Base-by-base conservation (phyloP, 352 stramenopile genomes). In the Phytophthora litchii region DNA sequence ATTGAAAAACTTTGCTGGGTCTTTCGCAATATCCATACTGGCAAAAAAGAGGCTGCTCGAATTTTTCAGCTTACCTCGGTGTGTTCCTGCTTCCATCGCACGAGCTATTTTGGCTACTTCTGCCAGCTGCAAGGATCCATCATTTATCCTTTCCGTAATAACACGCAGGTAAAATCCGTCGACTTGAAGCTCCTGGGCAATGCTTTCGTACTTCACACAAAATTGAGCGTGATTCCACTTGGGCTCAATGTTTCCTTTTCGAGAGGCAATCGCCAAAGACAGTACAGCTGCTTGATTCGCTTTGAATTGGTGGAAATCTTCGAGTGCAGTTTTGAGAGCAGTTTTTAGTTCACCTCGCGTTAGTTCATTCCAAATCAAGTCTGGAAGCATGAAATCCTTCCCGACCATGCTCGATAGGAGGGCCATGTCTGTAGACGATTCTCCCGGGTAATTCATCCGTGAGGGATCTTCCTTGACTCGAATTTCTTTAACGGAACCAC, bases 211-310 rank as follows among this genome's bases (percentile, higher is more conserved):
- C 11, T 66, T 53, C 23, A 93, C 77, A 21, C 55, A 64, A 41
- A 91, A 92, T 29, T 90, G 80, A 20, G 64, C 57, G 40, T 92
- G 81, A 40, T 92, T 94, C 84, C 84, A 94, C 14, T 78, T 75
- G 0, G 49, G 54, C 16, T 72, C 61, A 37, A 47, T 47, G 16
- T 17, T 48, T 44, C 19, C 35, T 42, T 63, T 76, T 32, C 58
- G 55, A 34, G 74, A 76, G 1, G 31, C 35, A 51, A 54, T n/a
- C n/a, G n/a, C n/a, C 34, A 70, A 38, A n/a, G 41, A 70, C 43
- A 64, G 40, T 20, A 48, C 35, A 61, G 54, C 64, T 12, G 55
- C 41, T 44, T 61, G 63, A 12, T 64, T 67, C 27, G 45, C 46
- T 67, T 79, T 88, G 23, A 79, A 82, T 16, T 65, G 66, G n/a